These are phyloP conservation scores for Hibiscus tridactylites DNA, from an alignment of 345 rosid species.

Conservation along the genomic window DNA sequence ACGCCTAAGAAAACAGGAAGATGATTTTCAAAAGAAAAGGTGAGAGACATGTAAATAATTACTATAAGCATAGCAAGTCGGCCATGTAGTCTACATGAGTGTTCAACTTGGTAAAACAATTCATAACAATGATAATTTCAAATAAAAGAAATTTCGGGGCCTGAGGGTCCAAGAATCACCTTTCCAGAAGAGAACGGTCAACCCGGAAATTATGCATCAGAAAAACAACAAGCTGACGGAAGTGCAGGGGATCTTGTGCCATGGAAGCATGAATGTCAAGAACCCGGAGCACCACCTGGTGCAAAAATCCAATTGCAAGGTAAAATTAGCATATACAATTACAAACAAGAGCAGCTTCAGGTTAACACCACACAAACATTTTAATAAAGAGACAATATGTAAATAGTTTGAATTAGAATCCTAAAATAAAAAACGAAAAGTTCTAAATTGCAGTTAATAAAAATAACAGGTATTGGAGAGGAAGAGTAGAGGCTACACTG, in stretches of 20 bases:
- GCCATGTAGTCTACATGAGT: background rate
- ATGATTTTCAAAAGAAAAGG: conserved; percentile 9
- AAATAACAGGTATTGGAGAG: background rate
- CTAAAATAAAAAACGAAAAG: background rate
- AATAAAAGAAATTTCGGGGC: conserved; percentile 4
- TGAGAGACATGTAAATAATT: conserved; percentile 3
- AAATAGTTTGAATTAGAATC: background rate
- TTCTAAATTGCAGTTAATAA: background rate
- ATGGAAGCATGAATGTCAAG: conserved; percentile 98
- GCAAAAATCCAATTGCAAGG: conserved; percentile 6
- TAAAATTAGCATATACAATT: background rate
- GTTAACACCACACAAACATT: background rate
- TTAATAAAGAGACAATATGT: background rate
- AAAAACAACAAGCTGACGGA: conserved; percentile 88
- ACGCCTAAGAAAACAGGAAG: conserved; percentile 46
- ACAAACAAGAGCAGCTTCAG: background rate
- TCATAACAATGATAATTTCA: background rate
- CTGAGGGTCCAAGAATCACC: conserved; percentile 31
- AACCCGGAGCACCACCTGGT: conserved; percentile 89
- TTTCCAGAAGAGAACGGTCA: conserved; percentile 81
- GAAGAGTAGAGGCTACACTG: background rate
- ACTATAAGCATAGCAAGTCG: background rate
- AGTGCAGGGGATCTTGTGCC: conserved; percentile 80
- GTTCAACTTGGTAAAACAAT: background rate
- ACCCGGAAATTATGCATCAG: conserved; percentile 80